Evolutionary conservation across 805 yeast genomes (phyloP), one percentile per base, ranked within the genome.

Genomic region (Wickerhamomyces canadensis): DNA sequence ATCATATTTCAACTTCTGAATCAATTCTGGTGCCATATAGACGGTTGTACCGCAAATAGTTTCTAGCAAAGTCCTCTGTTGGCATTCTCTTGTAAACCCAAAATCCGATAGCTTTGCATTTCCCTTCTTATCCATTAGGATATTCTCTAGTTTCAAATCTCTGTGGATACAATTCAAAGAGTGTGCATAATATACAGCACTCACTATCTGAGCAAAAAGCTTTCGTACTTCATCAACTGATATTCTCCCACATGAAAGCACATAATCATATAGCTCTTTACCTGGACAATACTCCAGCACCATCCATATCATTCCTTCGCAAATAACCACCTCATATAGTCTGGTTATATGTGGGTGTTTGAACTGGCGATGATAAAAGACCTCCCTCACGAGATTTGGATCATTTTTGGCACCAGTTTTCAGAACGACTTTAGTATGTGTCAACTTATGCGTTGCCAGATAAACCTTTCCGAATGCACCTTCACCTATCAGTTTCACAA

Each of bases 1-100:
- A 29, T 78, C 78, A 57, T 88, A 88, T 32, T 79, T 78, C 42
- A 75, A 72, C 43, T 78, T 71, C 38, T 68, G 65, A 14, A 89
- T 65, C 43, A 93, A 66, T 55, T 91, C 98, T 0, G 98, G 98
- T 0, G 98, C 96, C 96, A 91, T 89, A 57, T 91, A 91, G 4
- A 87, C 94, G 1, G 88, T 78, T 0, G 98, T 91, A 3, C 98
- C 98, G 61, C 98, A 91, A 2, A 88, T 70, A 0, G 96, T 93
- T 34, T 81, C 84, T 24, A 91, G 61, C 33, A 81, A 59, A 5
- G 69, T 61, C 34, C 81, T 67, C 0, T 70, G 64, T 23, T 68
- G 69, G 41, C 72, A 76, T 49, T 86, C 96, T 43, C 98, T 68
- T 0, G 96, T 86, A 58, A 91, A 91, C 0, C 98, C 98, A 61